Evolutionary conservation across 2,329 filamentous ascomycete genomes (phyloP), one percentile per base, ranked within the genome.

Genomic region (Penicillium hordei): DNA sequence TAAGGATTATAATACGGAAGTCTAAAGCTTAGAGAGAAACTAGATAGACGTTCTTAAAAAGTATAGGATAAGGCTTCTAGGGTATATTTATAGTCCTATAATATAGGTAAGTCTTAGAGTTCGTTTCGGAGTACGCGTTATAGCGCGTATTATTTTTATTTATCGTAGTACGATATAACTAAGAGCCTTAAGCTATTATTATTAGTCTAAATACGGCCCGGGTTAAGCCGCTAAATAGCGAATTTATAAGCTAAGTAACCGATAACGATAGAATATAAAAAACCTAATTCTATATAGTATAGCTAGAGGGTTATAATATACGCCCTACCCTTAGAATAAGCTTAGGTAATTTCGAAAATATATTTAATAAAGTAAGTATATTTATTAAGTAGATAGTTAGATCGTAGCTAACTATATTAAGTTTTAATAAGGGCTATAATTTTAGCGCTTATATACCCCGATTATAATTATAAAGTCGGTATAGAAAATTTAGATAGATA

Each of bases 1-100:
- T 4, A 10, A 38, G 38, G 5, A 52, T 55, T 48, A 17, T 52
- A 38, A 58, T 56, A 44, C 3, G 34, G 36, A 56, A 48, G 33
- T 33, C 36, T 51, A 23, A 3, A 23, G 21, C 3, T 2, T 23
- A 23, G 8, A 19, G 39, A 40, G 1, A 42, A 42, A 42, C 21
- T 42, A 12, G 39, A 25, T 42, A 42, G 39, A 42, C 13, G 21
- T 25, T 38, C 36, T 19, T 9, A 38, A 38, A 38, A 2, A 38
- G 36, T n/a, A 8, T 38, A 3, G 7, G 9, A 5, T 3, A 38
- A 38, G 36, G 6, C 39, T 8, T 42, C 6, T 3, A 13, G 39
- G 12, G 21, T 4, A 42, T 6, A 42, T 42, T 23, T 40, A 23
- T 15, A 1, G 39, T 23, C 34, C 34, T 9, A 4, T 9, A 17